Conservation (phyloP, 2,329 filamentous ascomycete genomes). For the Pyrenophora tritici-repentis region DNA sequence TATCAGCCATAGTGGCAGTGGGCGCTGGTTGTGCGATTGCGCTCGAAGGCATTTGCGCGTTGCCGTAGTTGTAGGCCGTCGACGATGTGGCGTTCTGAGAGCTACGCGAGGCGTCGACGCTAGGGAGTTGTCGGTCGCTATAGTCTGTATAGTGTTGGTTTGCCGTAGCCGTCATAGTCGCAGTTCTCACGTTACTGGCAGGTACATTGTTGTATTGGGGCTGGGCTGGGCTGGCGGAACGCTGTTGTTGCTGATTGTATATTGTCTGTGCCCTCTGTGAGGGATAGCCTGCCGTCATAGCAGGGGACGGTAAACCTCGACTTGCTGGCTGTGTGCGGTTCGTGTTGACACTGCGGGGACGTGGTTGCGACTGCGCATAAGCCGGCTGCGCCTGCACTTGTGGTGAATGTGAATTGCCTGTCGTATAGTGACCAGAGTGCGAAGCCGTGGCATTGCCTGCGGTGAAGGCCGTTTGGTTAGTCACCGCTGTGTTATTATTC, state of each 20-base stretch:
- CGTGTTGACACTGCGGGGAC: slow-evolving; percentile 35
- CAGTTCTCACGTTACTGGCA: slow-evolving; percentile 12
- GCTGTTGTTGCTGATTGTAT: slow-evolving; percentile 36
- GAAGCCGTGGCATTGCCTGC: slow-evolving; percentile 26
- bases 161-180: slow-evolving; percentile 16
- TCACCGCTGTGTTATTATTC: slow-evolving; percentile 18
- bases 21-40: slow-evolving; percentile 21
- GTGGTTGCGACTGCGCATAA: slow-evolving; percentile 34
- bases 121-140: slow-evolving; percentile 27
- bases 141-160: slow-evolving; percentile 31
- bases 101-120: slow-evolving; percentile 23
- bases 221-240: slow-evolving; percentile 36
- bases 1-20: slow-evolving; percentile 23
- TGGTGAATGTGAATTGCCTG: slow-evolving; percentile 17
- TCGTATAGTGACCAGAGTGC: slow-evolving; percentile 24
- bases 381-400: slow-evolving; percentile 23
- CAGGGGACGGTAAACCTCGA: slow-evolving; percentile 31
- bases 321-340: slow-evolving; percentile 24
- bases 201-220: slow-evolving; percentile 26
- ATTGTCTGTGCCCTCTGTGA: slow-evolving; percentile 31
- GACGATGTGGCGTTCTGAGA: slow-evolving; percentile 19
- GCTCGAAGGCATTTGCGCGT: slow-evolving; percentile 14
- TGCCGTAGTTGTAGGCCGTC: slow-evolving; percentile 28
- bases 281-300: slow-evolving; percentile 28
- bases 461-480: slow-evolving; percentile 28